phyloP scores from a whole-genome alignment of 2,329 filamentous ascomycete genomes.

The Apiospora marii region DNA sequence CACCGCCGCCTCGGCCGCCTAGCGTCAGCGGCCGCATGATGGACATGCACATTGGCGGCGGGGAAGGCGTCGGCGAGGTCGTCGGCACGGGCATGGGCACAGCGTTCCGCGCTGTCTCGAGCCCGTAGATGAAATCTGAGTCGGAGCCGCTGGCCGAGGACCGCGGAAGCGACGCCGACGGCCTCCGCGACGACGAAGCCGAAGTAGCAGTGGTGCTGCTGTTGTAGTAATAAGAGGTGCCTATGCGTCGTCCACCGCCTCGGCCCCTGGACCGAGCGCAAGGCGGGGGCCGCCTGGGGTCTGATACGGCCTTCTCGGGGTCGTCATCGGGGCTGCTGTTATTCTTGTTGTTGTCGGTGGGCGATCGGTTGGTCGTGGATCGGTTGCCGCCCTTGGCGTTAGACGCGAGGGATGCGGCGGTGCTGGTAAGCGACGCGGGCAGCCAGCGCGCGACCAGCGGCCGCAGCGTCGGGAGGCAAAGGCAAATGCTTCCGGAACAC shows the following conservation, averaged over 20 bases:
- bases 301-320: neutral
- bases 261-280: neutral
- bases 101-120: neutral
- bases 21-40: neutral
- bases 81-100: neutral
- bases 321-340: neutral
- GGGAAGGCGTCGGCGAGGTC: neutral
- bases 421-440: conserved; percentile 11
- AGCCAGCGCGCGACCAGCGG: conserved; percentile 20
- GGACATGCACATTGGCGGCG: neutral
- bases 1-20: neutral
- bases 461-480: conserved; percentile 22
- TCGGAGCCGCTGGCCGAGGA: neutral
- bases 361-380: conserved; percentile 2
- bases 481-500: conserved; percentile 20
- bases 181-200: neutral
- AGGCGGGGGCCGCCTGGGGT: neutral
- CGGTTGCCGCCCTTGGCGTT: neutral
- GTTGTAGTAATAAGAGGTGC: neutral
- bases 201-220: neutral
- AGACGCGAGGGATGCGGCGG: neutral
- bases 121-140: neutral
- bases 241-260: neutral
- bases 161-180: neutral
- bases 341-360: neutral